These are phyloP conservation scores for Plenodomus biglobosus DNA, from an alignment of 2,329 filamentous ascomycete genomes.

Conservation along the genomic window DNA sequence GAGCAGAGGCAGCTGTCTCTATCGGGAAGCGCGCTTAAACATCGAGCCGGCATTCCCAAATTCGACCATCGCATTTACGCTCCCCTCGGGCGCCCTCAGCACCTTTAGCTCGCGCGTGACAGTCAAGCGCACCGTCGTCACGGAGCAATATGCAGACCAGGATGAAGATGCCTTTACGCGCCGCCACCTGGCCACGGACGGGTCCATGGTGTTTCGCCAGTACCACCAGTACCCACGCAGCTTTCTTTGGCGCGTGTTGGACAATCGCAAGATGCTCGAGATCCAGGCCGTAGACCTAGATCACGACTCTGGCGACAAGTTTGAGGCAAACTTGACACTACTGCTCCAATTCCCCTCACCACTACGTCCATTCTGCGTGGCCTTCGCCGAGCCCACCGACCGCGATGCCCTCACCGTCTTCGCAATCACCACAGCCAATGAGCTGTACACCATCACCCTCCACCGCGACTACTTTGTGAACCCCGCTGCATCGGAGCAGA, in stretches of 20 bases:
- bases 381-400: slow-evolving; percentile 76
- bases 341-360: slow-evolving; percentile 74
- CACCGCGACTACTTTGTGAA: slow-evolving; percentile 79
- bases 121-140: slow-evolving; percentile 40
- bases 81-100: slow-evolving; percentile 38
- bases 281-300: slow-evolving; percentile 80
- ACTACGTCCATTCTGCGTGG: slow-evolving; percentile 76
- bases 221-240: slow-evolving; percentile 75
- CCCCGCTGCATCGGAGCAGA: slow-evolving; percentile 68
- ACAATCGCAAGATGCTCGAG: slow-evolving; percentile 77
- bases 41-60: slow-evolving; percentile 71
- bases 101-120: slow-evolving; percentile 37
- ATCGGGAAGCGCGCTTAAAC: slow-evolving; percentile 84
- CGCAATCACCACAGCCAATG: slow-evolving; percentile 74
- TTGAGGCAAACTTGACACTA: slow-evolving; percentile 73
- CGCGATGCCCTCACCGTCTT: slow-evolving; percentile 78
- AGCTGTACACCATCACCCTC: slow-evolving; percentile 81
- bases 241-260: slow-evolving; percentile 88
- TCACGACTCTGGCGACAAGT: slow-evolving; percentile 61
- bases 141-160: slow-evolving; percentile 49
- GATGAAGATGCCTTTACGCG: slow-evolving; percentile 74
- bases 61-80: slow-evolving; percentile 67
- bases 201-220: slow-evolving; percentile 81
- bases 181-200: slow-evolving; percentile 70
- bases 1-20: slow-evolving; percentile 66